Base-by-base conservation (phyloP, 2,329 filamentous ascomycete species). In the Alternaria arborescens region DNA sequence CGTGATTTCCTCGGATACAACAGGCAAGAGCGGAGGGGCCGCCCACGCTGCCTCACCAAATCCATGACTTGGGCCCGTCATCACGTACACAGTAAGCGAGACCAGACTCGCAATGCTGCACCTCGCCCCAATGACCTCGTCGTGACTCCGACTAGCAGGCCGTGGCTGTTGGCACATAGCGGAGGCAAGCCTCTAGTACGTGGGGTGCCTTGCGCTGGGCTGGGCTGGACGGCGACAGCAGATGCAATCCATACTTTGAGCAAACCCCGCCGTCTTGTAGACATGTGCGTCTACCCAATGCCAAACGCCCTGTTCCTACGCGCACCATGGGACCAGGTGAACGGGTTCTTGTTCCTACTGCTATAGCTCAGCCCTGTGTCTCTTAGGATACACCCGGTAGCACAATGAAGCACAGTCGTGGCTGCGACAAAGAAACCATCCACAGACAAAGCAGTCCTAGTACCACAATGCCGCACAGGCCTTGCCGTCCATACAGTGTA, bases 81-180 rank as follows among this genome's bases (percentile, higher is more conserved):
- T 66, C 55, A 62, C 65, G 58, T 61, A 61, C 61, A 55, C 61
- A 55, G 46, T 61, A 61, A 66, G 64, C 64, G 48, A 32, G 16
- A 51, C 40, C 20, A 58, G 26, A 12, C 51, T 34, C 20, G 50
- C 60, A 47, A 3, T 44, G 52, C 65, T 64, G 63, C 65, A 52
- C 58, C 57, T 20, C 57, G 60, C 61, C 64, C 43, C 61, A 62
- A 47, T 47, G 52, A 38, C 60, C 28, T 66, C 57, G 62, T 61
- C 60, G 64, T 61, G 58, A 47, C 57, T 47, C 56, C 48, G 36
- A 59, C 64, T 51, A 65, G 59, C 58, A 53, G 43, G 22, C 52
- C 38, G n/a, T 50, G 46, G 24, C 24, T 8, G 43, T 52, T 55
- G 44, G 46, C 46, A 40, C 14, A 14, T 16, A 28, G 26, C 40